Base-by-base conservation (phyloP, 192 early-diverging fungal genomes). In the Rhizophagus clarus region DNA sequence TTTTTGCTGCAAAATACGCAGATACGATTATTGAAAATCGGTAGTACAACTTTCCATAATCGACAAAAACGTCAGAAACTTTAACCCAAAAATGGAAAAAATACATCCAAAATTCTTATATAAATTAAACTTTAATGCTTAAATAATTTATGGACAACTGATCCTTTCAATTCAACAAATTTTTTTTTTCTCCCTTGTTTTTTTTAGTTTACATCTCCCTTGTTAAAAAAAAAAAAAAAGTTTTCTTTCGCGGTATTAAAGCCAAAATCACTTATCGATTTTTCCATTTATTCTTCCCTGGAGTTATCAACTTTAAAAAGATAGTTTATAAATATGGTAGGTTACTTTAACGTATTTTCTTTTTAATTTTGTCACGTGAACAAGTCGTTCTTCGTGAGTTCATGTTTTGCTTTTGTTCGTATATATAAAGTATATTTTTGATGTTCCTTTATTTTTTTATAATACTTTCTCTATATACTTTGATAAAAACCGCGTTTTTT, bases 401-500 rank as follows among this genome's bases (percentile, higher is more conserved):
- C 26, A 17, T 22, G 51, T 56, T 56, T 56, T 56, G 51, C 5
- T 20, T 56, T 56, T 56, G 51, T 56, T 56, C 51, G 20, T 56
- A 56, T 56, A 45, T 56, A 56, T 56, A 56, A 56, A 42, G 37
- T 22, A 40, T 40, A 40, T 40, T 40, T 42, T 42, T 37, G 22
- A 32, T 40, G 11, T 14, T 37, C 9, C 22, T n/a, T n/a, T 11
- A 20, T 42, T 70, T n/a, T 40, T 70, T n/a, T 70, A 42, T 24
- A 40, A 22, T 42, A 70, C 29, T 40, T 70, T 70, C 8, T 40
- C 12, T 11, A 42, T 42, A 42, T 34, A 70, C 5, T 70, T 67
- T 67, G 31, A 67, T 67, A 67, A 67, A 67, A 67, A 67, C 64
- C 64, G 64, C 64, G 64, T 67, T 67, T 31, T 66, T 67, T 31